Evolutionary conservation across 148 eudicot genomes (phyloP).

Genomic region (Silene uniflora): DNA sequence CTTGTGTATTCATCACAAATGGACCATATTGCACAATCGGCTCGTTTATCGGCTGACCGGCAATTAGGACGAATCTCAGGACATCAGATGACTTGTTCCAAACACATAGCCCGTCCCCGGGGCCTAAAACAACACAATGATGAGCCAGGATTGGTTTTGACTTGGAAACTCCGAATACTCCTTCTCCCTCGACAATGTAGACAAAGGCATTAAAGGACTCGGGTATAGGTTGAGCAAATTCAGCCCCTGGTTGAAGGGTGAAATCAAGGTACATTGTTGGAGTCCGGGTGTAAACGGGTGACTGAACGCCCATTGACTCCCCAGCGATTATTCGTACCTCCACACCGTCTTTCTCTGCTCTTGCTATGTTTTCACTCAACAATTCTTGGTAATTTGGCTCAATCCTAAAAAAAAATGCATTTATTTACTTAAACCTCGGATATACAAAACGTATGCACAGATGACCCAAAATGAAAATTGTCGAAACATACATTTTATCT

Average conservation of each 20-base stretch:
- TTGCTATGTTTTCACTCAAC: conserved; percentile 49
- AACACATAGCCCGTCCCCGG: conserved; percentile 71
- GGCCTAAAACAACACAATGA: conserved; percentile 61
- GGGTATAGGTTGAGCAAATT: conserved; percentile 56
- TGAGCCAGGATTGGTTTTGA: conserved; percentile 48
- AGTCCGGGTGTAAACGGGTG: conserved; percentile 83
- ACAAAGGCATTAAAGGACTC: conserved; percentile 71
- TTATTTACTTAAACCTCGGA: neutral
- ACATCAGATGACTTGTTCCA: conserved; percentile 60
- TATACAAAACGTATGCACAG: too few species aligned
- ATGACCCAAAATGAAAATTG: too few species aligned
- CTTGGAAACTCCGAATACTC: conserved; percentile 46
- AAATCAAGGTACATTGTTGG: conserved; percentile 94
- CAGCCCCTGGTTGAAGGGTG: conserved; percentile 61
- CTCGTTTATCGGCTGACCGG: conserved; percentile 77
- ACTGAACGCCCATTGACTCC: conserved; percentile 78
- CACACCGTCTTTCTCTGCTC: conserved; percentile 61
- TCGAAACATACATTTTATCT: conserved; percentile 68
- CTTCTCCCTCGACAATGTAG: conserved; percentile 76
- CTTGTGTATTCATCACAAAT: conserved; percentile 94
- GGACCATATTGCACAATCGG: conserved; percentile 95
- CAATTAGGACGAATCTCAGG: conserved; percentile 63
- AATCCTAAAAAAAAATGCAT: conserved; percentile 45
- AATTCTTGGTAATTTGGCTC: conserved; percentile 89
- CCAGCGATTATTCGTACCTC: conserved; percentile 80